Conservation (phyloP, 805 yeast species). For the Nakazawaea laoshanensis region DNA sequence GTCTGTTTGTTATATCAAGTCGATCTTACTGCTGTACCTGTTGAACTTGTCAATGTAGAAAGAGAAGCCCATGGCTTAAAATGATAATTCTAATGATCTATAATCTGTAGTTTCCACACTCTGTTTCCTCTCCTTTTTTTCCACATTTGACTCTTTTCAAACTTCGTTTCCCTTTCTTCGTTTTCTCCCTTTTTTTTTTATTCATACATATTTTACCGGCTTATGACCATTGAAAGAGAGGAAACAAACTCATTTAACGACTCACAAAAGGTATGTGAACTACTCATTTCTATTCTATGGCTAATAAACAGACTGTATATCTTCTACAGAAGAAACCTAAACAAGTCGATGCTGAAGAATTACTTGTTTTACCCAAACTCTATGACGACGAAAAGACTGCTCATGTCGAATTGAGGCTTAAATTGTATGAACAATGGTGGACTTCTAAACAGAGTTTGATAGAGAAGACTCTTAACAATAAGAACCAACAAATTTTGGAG, state of each 20-base stretch:
- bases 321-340: constrained; percentile 7
- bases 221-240: constrained; percentile 5
- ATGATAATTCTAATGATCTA: not conserved
- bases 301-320: constrained; percentile 7
- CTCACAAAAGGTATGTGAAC: constrained; percentile 20
- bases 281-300: not conserved
- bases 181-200: no score
- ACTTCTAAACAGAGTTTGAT: constrained; percentile 21
- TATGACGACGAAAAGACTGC: constrained; percentile 33
- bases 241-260: not conserved
- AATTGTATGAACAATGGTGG: constrained; percentile 32
- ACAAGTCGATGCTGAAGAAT: constrained; percentile 14
- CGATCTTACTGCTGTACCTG: constrained; percentile 17
- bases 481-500: constrained; percentile 25
- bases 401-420: constrained; percentile 30
- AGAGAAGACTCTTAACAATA: constrained; percentile 19
- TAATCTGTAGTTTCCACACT: no score
- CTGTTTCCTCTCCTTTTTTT: no score
- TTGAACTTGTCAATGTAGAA: not conserved
- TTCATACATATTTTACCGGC: no score
- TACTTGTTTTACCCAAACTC: constrained; percentile 34
- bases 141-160: no score
- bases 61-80: not conserved
- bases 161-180: no score
- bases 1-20: constrained; percentile 41